Percentiles rank a stretch among this genome's conserved stretches.
These are phyloP conservation scores for Moesziomyces parantarcticus DNA, from an alignment of 1,284 basidiomycete species.

Conservation along the genomic window DNA sequence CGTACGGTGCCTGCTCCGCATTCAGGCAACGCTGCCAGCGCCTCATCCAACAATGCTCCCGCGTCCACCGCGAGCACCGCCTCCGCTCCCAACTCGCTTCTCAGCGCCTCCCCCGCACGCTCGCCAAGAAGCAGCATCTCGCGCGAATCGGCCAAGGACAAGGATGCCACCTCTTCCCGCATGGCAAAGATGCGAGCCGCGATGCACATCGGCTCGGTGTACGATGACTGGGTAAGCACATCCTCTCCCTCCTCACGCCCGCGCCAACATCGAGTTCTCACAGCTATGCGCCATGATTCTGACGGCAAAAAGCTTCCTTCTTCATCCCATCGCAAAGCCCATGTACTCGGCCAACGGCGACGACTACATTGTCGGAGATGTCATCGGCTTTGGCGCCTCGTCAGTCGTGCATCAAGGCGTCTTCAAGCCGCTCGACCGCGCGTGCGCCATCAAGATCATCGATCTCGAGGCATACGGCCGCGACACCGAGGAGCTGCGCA, in stretches of 20 bases:
- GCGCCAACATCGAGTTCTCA: background rate
- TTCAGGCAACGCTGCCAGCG: slow-evolving; percentile 1
- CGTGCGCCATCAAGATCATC: slow-evolving; percentile 86
- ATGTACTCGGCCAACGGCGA: slow-evolving; percentile 47
- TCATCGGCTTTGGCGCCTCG: slow-evolving; percentile 78
- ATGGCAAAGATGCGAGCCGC: slow-evolving; percentile 50
- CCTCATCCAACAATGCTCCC: slow-evolving; percentile 4
- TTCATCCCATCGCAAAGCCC: slow-evolving; percentile 14
- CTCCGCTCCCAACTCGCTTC: slow-evolving; percentile 23
- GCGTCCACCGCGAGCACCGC: slow-evolving; percentile 18
- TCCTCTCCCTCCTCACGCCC: background rate
- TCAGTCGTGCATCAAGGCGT: slow-evolving; percentile 83
- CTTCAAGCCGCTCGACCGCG: slow-evolving; percentile 72
- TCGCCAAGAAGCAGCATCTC: slow-evolving; percentile 29
- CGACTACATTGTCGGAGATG: slow-evolving; percentile 60
- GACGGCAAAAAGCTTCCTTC: background rate
- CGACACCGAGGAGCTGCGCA: slow-evolving; percentile 71
- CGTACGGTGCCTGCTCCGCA: slow-evolving; percentile 9
- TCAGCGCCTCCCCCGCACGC: slow-evolving; percentile 19
- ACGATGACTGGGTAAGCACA: slow-evolving; percentile 77
- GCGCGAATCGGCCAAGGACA: slow-evolving; percentile 26
- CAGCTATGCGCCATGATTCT: slow-evolving; percentile 2
- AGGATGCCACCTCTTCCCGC: slow-evolving; percentile 15
- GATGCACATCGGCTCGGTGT: slow-evolving; percentile 78
- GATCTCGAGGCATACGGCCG: slow-evolving; percentile 78